Evolutionary conservation across 306 rosid species (phyloP).

Genomic region (Castanea mollissima): DNA sequence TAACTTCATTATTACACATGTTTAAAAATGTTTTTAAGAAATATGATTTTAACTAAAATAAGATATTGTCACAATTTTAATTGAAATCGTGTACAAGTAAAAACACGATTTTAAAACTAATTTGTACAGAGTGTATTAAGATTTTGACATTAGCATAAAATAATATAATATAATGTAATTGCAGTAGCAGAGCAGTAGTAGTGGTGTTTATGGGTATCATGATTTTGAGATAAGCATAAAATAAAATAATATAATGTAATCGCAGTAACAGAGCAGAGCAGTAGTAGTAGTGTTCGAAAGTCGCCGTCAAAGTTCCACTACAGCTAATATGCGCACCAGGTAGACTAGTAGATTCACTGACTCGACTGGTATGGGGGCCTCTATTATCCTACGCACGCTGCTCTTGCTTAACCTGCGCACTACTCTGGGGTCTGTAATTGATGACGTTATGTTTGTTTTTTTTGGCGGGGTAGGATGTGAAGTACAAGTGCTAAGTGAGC

Average conservation of each 20-base stretch:
- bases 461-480: not conserved
- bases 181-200: no score
- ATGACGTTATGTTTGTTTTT: slow-evolving; percentile 28
- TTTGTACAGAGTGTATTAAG: no score
- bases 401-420: slow-evolving; percentile 28
- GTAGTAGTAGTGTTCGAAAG: not conserved
- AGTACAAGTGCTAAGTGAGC: not conserved
- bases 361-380: no score
- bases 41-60: no score
- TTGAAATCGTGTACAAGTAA: no score
- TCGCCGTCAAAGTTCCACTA: slow-evolving; percentile 58
- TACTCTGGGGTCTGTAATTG: not conserved
- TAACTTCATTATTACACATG: accelerated
- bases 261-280: no score
- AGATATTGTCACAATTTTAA: no score
- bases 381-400: no score
- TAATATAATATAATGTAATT: not conserved
- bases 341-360: slow-evolving; percentile 16
- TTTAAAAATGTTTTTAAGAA: no score
- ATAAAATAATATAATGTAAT: not conserved
- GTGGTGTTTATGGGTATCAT: not conserved
- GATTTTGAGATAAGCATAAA: not conserved
- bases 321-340: slow-evolving; percentile 60
- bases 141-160: slow-evolving; percentile 1
- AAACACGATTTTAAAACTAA: no score